Conservation (phyloP, 768 basidiomycete species). For the Exsudoporus frostii region DNA sequence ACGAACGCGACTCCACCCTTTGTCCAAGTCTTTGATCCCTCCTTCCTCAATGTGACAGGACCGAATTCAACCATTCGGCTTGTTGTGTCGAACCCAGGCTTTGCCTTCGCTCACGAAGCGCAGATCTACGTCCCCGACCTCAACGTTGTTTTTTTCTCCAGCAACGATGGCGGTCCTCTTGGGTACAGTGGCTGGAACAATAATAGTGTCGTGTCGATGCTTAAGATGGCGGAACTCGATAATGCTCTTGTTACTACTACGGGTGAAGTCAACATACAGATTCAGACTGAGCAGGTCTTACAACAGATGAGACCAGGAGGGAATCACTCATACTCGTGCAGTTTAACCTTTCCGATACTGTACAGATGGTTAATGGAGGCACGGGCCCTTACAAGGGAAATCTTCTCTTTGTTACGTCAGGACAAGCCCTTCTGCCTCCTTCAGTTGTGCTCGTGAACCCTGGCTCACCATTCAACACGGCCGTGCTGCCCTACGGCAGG, state of each 20-base stretch:
- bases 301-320: background rate
- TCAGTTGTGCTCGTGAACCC: slow-evolving; percentile 67
- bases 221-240: slow-evolving; percentile 58
- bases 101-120: slow-evolving; percentile 79
- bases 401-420: slow-evolving; percentile 61
- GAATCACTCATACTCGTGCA: slow-evolving; percentile 23
- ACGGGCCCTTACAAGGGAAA: slow-evolving; percentile 59
- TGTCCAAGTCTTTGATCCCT: slow-evolving; percentile 53
- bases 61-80: slow-evolving; percentile 52
- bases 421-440: slow-evolving; percentile 61
- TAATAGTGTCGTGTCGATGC: slow-evolving; percentile 60
- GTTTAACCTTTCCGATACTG: slow-evolving; percentile 54
- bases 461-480: slow-evolving; percentile 58
- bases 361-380: slow-evolving; percentile 72
- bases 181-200: slow-evolving; percentile 63
- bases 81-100: slow-evolving; percentile 60
- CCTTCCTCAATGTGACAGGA: slow-evolving; percentile 61
- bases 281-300: slow-evolving; percentile 31
- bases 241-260: slow-evolving; percentile 36
- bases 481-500: slow-evolving; percentile 64
- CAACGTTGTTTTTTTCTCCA: slow-evolving; percentile 70
- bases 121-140: slow-evolving; percentile 62
- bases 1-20: slow-evolving; percentile 56
- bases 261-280: slow-evolving; percentile 46
- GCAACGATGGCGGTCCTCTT: slow-evolving; percentile 63